Conservation (phyloP, 179 eudicot species). For the Amaranthus tricolor region DNA sequence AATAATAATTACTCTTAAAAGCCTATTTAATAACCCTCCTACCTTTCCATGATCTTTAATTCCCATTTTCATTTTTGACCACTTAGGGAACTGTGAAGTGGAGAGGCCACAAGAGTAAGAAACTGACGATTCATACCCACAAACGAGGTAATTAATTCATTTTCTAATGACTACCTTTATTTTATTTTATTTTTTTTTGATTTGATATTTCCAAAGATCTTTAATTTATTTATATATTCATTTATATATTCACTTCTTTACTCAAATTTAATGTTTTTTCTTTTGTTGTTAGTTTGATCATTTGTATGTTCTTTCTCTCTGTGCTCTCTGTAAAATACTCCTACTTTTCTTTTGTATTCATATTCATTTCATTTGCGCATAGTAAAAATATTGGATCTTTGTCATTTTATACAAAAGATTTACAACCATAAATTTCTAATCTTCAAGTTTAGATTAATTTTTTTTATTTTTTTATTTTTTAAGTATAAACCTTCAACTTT, state of each 20-base stretch:
- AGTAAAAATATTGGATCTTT: constrained; percentile 16
- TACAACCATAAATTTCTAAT: constrained; percentile 38
- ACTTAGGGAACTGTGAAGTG: too few species aligned
- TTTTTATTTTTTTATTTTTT: neutral
- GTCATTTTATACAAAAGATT: constrained; percentile 28
- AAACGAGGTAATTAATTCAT: neutral
- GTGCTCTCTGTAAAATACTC: neutral
- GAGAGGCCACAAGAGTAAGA: too few species aligned
- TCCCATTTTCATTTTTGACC: too few species aligned
- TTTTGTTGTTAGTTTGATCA: constrained; percentile 1
- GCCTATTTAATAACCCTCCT: too few species aligned
- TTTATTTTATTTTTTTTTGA: neutral
- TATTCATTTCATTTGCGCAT: neutral
- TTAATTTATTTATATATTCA: neutral
- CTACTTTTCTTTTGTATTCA: neutral
- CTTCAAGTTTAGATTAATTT: neutral
- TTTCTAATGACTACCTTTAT: neutral
- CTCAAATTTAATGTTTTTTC: neutral
- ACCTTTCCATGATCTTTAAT: too few species aligned
- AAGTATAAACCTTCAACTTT: constrained; percentile 22
- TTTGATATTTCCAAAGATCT: neutral
- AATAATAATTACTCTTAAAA: too few species aligned
- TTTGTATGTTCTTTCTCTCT: neutral
- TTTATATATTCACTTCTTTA: neutral
- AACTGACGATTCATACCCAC: neutral